Percentiles rank a stretch among this genome's conserved stretches.
These are phyloP conservation scores for Penicillium hesseltinei DNA, from an alignment of 2,329 filamentous ascomycete genomes.

Conservation along the genomic window DNA sequence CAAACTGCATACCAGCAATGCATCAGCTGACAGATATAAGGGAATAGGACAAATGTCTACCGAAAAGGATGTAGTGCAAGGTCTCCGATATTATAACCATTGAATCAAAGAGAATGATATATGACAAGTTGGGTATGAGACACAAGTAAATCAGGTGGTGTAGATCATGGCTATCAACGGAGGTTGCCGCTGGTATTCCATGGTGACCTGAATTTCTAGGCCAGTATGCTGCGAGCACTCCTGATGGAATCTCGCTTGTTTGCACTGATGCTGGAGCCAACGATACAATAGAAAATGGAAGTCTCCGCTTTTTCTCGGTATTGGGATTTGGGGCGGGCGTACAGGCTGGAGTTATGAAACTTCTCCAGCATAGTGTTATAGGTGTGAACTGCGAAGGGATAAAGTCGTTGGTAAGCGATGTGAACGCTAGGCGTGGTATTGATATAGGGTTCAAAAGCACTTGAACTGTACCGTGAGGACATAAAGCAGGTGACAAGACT, in stretches of 20 bases:
- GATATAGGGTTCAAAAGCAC: neutral
- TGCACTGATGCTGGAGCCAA: neutral
- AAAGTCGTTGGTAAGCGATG: neutral
- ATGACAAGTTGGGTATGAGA: too few species aligned
- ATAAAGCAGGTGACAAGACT: too few species aligned
- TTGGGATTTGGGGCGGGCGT: neutral
- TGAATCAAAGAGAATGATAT: too few species aligned
- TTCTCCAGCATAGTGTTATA: neutral
- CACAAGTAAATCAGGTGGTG: too few species aligned
- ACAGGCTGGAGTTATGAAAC: neutral
- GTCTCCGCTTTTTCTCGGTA: neutral
- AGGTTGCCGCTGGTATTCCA: neutral
- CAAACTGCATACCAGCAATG: too few species aligned
- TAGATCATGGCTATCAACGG: neutral
- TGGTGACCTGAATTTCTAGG: neutral
- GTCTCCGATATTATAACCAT: too few species aligned
- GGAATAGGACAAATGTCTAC: too few species aligned
- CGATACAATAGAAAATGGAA: neutral
- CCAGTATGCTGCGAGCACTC: neutral
- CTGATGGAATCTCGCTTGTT: neutral
- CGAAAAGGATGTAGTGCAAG: too few species aligned
- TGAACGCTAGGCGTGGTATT: neutral
- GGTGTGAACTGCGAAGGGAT: neutral
- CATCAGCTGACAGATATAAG: too few species aligned
- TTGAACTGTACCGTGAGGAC: too few species aligned